Evolutionary conservation across 306 rosid genomes (phyloP), one percentile per base, ranked within the genome.

Genomic region (Begonia peltatifolia): DNA sequence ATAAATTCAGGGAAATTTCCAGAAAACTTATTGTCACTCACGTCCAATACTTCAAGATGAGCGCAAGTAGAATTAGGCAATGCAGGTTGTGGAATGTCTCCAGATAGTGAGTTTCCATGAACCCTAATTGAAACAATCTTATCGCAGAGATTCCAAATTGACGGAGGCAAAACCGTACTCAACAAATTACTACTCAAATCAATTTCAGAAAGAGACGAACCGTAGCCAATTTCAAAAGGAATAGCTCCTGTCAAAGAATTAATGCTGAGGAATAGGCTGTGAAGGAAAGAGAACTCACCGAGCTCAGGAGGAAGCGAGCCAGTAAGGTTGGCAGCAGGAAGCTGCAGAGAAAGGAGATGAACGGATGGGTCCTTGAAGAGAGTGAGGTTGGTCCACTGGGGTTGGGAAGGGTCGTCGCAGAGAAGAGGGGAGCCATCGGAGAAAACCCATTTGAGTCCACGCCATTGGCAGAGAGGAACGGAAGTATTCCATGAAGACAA

Each of bases 401-500:
- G 89, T 36, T 93, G 80, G 41, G 96, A 81, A 16, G 81, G 42
- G 63, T 75, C 87, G 16, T 16, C 65, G 74, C 99, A 92, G 11
- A 30, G 38, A 30, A 30, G 38, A 58, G 78, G 54, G 41, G 86
- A 51, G 65, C 77, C 88, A 43, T 60, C 71, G 63, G 84, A 71
- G 76, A 81, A 75, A 1, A 76, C 87, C 99, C 99, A 92, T 63
- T 83, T 87, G 74, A 92, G 87, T 11, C 99, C 99, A 49, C 88
- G 73, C 99, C 96, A 92, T 66, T 92, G 99, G 48, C 99, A 92
- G 4, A 87, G 63, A 49, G 99, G 94, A 0, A 63, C 52, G 1
- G 94, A 71, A 16, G 75, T 23, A 60, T 92, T 92, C 99, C 99
- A 92, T 56, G 96, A 83, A 58, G 84, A 73, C 25, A 92, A 58